phyloP scores from a whole-genome alignment of 352 stramenopile species.

The Globisporangium spiculum region DNA sequence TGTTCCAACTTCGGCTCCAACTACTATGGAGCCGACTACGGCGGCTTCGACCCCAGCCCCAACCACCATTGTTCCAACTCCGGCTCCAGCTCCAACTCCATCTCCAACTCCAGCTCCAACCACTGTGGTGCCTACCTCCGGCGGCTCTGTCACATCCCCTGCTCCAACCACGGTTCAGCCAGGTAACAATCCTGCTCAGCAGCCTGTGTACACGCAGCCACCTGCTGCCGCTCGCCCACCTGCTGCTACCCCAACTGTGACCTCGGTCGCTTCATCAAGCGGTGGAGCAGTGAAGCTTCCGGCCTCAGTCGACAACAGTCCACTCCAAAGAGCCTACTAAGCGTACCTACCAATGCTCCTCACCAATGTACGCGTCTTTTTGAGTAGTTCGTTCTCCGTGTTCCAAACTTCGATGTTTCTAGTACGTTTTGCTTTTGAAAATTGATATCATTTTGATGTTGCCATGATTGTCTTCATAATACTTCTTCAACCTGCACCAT shows the following conservation, averaged over 20 bases:
- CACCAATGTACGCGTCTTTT: not conserved
- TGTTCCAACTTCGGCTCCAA: not conserved
- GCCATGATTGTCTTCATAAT: too few species aligned
- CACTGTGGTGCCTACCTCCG: not conserved
- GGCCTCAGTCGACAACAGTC: constrained; percentile 1
- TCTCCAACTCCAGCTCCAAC: not conserved
- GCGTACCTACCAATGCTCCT: not conserved
- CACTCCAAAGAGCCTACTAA: constrained; percentile 7
- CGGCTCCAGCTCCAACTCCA: not conserved
- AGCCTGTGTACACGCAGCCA: not conserved
- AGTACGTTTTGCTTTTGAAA: not conserved
- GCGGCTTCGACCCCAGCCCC: too few species aligned
- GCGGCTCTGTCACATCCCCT: not conserved
- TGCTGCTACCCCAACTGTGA: constrained; percentile 7
- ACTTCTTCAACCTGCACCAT: too few species aligned
- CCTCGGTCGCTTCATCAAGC: not conserved
- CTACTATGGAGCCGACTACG: too few species aligned
- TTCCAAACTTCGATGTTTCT: not conserved
- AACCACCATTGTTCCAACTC: not conserved
- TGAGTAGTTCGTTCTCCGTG: not conserved
- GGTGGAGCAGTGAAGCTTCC: not conserved
- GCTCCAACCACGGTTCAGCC: not conserved
- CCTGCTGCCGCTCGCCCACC: too few species aligned
- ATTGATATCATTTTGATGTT: too few species aligned
- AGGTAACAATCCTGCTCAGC: not conserved